phyloP scores from a whole-genome alignment of 257 asterid species.

The Petrea volubilis region DNA sequence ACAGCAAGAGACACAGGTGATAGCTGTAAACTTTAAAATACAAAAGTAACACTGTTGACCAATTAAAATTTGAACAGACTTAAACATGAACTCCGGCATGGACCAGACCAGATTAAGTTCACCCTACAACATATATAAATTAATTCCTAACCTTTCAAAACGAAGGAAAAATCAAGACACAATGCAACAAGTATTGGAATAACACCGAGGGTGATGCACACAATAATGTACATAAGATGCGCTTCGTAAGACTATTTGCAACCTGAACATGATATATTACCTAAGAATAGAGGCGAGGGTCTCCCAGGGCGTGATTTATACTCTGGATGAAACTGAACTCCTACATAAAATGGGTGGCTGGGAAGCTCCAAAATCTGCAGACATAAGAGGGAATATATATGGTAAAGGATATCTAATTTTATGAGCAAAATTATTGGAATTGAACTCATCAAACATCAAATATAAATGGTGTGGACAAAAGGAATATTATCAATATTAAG shows the following conservation, averaged over 20 bases:
- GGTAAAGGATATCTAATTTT: not conserved
- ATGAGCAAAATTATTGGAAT: not conserved
- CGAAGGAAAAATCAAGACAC: not conserved
- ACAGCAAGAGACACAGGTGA: no score
- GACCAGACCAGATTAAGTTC: no score
- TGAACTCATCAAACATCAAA: not conserved
- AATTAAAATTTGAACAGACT: no score
- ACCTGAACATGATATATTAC: constrained; percentile 35
- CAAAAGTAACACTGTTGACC: no score
- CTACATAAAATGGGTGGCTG: constrained; percentile 79
- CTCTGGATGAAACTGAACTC: constrained; percentile 96
- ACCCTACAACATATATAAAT: not conserved
- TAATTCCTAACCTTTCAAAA: not conserved
- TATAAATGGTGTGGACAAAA: not conserved
- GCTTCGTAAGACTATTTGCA: not conserved
- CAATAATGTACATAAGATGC: not conserved
- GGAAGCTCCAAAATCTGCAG: constrained; percentile 72
- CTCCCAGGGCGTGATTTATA: constrained; percentile 90
- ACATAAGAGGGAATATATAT: constrained; percentile 14
- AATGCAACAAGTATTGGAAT: not conserved
- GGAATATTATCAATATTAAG: not conserved
- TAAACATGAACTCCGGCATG: no score
- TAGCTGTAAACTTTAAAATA: no score
- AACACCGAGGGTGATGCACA: not conserved
- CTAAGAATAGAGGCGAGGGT: constrained; percentile 78